These are phyloP conservation scores for Physocladia obscura DNA, from an alignment of 192 early-diverging fungal species.

Conservation along the genomic window DNA sequence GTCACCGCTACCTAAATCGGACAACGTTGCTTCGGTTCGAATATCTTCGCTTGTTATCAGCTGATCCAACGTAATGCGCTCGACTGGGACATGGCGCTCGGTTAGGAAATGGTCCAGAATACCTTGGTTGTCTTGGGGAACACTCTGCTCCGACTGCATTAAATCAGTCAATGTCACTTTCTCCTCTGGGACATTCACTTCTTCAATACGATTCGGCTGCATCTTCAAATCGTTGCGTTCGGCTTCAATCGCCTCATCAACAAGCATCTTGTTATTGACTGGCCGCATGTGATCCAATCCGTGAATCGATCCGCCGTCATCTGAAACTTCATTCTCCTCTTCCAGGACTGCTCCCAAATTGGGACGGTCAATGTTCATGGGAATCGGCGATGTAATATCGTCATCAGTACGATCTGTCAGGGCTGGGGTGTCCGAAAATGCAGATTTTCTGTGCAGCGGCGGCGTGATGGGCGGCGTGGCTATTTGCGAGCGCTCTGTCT, in stretches of 20 bases:
- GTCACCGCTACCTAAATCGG: not conserved
- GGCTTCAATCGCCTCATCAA: not conserved
- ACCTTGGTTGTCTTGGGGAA: not conserved
- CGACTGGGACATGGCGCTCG: slow-evolving; percentile 11
- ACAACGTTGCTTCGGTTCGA: not conserved
- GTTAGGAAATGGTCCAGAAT: not conserved
- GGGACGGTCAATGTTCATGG: not conserved
- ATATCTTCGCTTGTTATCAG: not conserved
- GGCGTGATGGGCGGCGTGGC: too few relatives aligned
- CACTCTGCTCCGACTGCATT: not conserved
- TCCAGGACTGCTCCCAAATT: not conserved
- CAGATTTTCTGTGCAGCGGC: not conserved
- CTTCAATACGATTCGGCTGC: not conserved
- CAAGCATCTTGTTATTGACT: not conserved
- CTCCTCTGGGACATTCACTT: slow-evolving; percentile 8
- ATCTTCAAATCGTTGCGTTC: not conserved
- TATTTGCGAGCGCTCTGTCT: too few relatives aligned
- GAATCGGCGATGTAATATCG: not conserved
- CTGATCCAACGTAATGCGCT: slow-evolving; percentile 13
- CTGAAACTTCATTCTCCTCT: not conserved
- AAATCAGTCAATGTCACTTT: slow-evolving; percentile 10
- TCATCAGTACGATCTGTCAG: not conserved
- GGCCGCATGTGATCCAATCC: not conserved
- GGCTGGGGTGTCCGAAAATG: not conserved
- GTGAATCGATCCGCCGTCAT: not conserved